Evolutionary conservation across 1,284 basidiomycete genomes (phyloP).

Genomic region (Ustilago cynodontis): DNA sequence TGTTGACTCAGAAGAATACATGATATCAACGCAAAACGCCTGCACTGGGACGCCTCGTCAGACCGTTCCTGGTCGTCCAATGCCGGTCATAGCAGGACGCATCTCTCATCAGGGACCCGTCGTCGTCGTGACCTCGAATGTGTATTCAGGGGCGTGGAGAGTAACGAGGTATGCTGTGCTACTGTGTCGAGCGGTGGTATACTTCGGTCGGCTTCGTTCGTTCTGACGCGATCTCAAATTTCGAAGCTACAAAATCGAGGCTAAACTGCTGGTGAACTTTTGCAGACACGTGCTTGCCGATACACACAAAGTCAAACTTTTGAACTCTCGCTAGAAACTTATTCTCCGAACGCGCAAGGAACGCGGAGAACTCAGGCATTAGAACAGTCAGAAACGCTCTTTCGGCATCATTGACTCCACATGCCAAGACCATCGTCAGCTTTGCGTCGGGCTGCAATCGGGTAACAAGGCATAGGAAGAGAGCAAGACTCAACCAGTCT

Average conservation of each 20-base stretch:
- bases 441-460: slow-evolving; percentile 10
- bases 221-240: neutral
- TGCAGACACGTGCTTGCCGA: slow-evolving; percentile 1
- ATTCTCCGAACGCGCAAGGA: slow-evolving; percentile 24
- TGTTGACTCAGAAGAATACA: neutral
- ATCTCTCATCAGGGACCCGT: neutral
- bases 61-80: neutral
- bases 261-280: neutral
- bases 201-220: neutral
- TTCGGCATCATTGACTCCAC: slow-evolving; percentile 14
- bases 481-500: slow-evolving; percentile 36
- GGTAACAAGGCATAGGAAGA: slow-evolving; percentile 10
- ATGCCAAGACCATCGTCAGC: slow-evolving; percentile 32
- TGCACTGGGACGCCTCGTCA: neutral
- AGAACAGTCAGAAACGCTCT: slow-evolving; percentile 4
- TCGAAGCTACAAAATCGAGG: neutral
- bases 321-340: neutral
- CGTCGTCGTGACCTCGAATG: neutral
- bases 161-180: too few species aligned
- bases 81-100: neutral
- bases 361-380: slow-evolving; percentile 8
- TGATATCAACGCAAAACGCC: neutral
- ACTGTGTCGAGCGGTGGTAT: too few species aligned
- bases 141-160: too few species aligned
- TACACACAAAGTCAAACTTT: neutral